These are phyloP conservation scores for Yamadazyma triangularis DNA, from an alignment of 1,139 yeast genomes.

Conservation along the genomic window DNA sequence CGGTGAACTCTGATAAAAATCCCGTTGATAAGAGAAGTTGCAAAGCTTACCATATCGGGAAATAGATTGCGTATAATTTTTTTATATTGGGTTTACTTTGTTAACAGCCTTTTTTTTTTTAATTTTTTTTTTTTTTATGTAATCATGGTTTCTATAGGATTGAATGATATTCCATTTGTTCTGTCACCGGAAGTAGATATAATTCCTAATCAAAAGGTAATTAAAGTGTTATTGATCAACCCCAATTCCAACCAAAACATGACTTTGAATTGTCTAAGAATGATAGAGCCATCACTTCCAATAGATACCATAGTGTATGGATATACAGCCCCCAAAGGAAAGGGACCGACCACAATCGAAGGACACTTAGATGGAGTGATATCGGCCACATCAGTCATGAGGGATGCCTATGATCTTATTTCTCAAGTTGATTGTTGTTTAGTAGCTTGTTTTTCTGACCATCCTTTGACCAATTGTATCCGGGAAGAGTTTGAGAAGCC, in stretches of 20 bases:
- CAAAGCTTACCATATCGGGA: no score
- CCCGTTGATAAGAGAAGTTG: no score
- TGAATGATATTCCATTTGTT: no score
- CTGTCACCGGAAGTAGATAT: no score
- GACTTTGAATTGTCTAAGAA: slow-evolving; percentile 7
- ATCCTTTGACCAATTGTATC: slow-evolving; percentile 8
- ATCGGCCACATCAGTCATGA: slow-evolving; percentile 6
- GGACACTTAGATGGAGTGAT: slow-evolving; percentile 9
- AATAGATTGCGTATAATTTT: no score
- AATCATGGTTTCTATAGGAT: no score
- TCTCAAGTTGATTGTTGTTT: slow-evolving; percentile 8
- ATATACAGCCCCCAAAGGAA: slow-evolving; percentile 7
- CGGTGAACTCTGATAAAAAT: no score
- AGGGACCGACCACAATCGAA: slow-evolving; percentile 7
- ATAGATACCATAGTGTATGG: slow-evolving; percentile 8
- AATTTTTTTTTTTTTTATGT: no score
- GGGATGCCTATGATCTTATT: slow-evolving; percentile 7
- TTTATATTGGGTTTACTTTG: no score
- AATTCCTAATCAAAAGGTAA: slow-evolving; percentile 1
- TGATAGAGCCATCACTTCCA: slow-evolving; percentile 5
- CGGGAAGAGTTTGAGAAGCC: slow-evolving; percentile 9
- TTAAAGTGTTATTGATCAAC: slow-evolving; percentile 7
- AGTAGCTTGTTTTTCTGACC: slow-evolving; percentile 10
- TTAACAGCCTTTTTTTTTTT: no score
- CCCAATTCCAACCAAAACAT: slow-evolving; percentile 8